phyloP scores from a whole-genome alignment of 352 stramenopile genomes.

The Pythium graminicola region DNA sequence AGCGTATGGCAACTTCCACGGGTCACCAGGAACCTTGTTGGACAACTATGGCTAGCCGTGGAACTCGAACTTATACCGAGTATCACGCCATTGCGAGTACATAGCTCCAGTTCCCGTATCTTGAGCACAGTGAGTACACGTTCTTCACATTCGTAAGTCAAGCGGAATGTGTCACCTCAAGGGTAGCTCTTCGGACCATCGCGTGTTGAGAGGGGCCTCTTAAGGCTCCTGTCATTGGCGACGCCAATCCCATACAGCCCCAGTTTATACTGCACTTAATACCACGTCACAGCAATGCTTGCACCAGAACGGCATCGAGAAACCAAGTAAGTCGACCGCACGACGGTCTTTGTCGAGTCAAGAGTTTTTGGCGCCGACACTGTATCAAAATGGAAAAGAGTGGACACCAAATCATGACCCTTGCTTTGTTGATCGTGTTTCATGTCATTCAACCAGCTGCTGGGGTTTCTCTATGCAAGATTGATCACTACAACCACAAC shows the following conservation, averaged over 20 bases:
- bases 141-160: slow-evolving; percentile 22
- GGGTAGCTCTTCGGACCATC: slow-evolving; percentile 20
- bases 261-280: neutral
- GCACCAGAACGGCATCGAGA: slow-evolving; percentile 12
- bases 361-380: slow-evolving; percentile 2
- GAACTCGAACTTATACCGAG: slow-evolving; percentile 50
- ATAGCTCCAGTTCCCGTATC: slow-evolving; percentile 17
- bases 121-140: slow-evolving; percentile 20
- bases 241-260: neutral
- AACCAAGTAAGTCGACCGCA: slow-evolving; percentile 15
- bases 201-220: slow-evolving; percentile 27
- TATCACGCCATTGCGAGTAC: slow-evolving; percentile 28
- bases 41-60: slow-evolving; percentile 43
- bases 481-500: slow-evolving; percentile 10
- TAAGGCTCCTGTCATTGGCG: slow-evolving; percentile 12
- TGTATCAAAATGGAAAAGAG: neutral
- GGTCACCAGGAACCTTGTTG: slow-evolving; percentile 29
- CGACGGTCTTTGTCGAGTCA: neutral
- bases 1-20: slow-evolving; percentile 34
- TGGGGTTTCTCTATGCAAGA: slow-evolving; percentile 7
- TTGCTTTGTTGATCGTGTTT: no score
- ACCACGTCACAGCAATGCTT: slow-evolving; percentile 12
- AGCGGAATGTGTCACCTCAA: slow-evolving; percentile 40
- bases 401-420: no score
- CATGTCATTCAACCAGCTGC: no score